phyloP scores from a whole-genome alignment of 805 yeast genomes.

The Ogataea sp. region DNA sequence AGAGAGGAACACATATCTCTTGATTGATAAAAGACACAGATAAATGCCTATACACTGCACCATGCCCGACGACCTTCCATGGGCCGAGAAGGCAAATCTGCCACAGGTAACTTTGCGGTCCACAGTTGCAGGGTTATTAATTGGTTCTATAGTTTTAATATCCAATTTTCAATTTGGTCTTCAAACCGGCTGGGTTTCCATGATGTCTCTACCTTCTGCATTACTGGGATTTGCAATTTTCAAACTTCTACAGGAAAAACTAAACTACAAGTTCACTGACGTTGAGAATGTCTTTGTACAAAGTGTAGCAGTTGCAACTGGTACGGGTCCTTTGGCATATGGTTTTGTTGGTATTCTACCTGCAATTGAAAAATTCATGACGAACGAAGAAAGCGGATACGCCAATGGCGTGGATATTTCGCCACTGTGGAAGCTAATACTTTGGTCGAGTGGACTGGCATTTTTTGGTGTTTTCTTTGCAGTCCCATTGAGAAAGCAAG shows the following conservation, averaged over 20 bases:
- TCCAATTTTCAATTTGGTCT: conserved; percentile 95
- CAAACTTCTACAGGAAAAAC: conserved; percentile 37
- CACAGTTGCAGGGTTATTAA: conserved; percentile 63
- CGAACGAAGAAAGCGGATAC: conserved; percentile 69
- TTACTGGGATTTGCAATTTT: conserved; percentile 79
- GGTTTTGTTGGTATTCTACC: conserved; percentile 95
- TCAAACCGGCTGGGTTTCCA: conserved; percentile 98
- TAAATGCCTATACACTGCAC: neutral
- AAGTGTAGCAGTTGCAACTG: conserved; percentile 92
- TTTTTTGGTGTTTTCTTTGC: conserved; percentile 96
- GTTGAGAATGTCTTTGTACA: conserved; percentile 93
- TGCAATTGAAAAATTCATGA: conserved; percentile 84
- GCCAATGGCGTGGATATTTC: conserved; percentile 26
- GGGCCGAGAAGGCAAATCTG: conserved; percentile 42
- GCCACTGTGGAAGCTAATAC: conserved; percentile 43
- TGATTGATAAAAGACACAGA: too few relatives aligned
- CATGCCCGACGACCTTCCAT: conserved; percentile 11
- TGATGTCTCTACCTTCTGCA: conserved; percentile 97
- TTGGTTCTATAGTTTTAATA: conserved; percentile 81
- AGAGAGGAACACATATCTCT: too few relatives aligned
- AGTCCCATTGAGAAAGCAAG: conserved; percentile 77
- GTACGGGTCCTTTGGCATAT: conserved; percentile 94
- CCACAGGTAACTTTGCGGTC: conserved; percentile 71
- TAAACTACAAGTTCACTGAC: conserved; percentile 53
- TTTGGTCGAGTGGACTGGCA: conserved; percentile 85